Evolutionary conservation across 2,329 filamentous ascomycete genomes (phyloP).

Genomic region (Hypoxylon sp.): DNA sequence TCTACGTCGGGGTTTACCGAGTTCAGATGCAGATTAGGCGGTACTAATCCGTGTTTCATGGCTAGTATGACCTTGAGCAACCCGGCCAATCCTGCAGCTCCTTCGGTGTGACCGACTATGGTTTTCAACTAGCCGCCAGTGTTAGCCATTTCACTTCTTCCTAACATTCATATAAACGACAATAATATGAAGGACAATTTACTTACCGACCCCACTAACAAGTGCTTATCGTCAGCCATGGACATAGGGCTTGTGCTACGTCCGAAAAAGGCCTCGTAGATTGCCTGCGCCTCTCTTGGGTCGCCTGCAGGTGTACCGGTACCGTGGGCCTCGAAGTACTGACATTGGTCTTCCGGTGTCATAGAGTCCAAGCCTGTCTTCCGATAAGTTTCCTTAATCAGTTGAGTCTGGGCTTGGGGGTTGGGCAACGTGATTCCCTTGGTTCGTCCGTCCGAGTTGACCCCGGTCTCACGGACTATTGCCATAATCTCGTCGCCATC

Average conservation of each 20-base stretch:
- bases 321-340: conserved; percentile 66
- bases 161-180: neutral
- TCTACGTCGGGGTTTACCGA: conserved; percentile 59
- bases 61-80: conserved; percentile 62
- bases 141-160: neutral
- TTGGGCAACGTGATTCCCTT: conserved; percentile 70
- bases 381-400: conserved; percentile 63
- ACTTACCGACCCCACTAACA: conserved; percentile 58
- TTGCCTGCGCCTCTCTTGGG: conserved; percentile 61
- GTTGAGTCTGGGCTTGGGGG: conserved; percentile 58
- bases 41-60: conserved; percentile 59
- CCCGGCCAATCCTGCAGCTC: conserved; percentile 65
- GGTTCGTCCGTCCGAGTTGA: conserved; percentile 67
- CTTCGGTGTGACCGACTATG: conserved; percentile 66
- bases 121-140: conserved; percentile 60
- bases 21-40: conserved; percentile 62
- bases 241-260: conserved; percentile 7
- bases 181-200: neutral
- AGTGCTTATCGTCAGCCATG: conserved; percentile 36
- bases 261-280: conserved; percentile 60
- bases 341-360: conserved; percentile 56
- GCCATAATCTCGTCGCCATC: conserved; percentile 64
- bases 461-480: conserved; percentile 64
- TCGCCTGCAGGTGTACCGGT: conserved; percentile 59
- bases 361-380: conserved; percentile 59